phyloP scores from a whole-genome alignment of 345 rosid genomes.

The Cardamine resedifolia region DNA sequence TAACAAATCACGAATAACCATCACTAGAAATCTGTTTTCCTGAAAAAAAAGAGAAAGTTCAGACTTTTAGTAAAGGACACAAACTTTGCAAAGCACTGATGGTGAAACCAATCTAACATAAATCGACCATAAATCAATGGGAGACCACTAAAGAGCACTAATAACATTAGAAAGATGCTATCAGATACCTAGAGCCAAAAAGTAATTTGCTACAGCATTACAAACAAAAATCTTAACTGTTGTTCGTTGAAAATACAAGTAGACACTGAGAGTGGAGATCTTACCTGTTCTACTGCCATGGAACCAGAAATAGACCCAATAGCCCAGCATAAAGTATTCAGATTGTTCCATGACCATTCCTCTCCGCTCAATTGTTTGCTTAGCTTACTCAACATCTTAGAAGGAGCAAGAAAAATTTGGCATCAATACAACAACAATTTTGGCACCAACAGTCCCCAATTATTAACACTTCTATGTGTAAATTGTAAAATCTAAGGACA shows the following conservation, averaged over 20 bases:
- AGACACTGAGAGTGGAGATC: conserved; percentile 17
- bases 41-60: conserved; percentile 38
- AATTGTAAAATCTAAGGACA: background rate
- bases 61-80: background rate
- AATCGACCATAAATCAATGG: conserved; percentile 1
- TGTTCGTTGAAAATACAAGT: background rate
- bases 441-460: conserved; percentile 1
- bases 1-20: conserved; percentile 95
- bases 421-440: conserved; percentile 11
- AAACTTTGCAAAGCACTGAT: background rate
- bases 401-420: conserved; percentile 14
- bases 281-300: conserved; percentile 98
- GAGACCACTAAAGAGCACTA: background rate
- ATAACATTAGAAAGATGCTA: conserved; percentile 6
- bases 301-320: conserved; percentile 99
- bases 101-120: conserved; percentile 7
- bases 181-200: background rate
- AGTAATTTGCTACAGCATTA: conserved; percentile 10
- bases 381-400: conserved; percentile 93
- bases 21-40: conserved; percentile 98
- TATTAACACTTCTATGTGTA: background rate
- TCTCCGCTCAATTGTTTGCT: conserved; percentile 93
- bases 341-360: conserved; percentile 98
- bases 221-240: background rate
- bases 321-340: conserved; percentile 98